phyloP scores from a whole-genome alignment of 1,139 yeast genomes.

The Pneumocystis oryctolagi region DNA sequence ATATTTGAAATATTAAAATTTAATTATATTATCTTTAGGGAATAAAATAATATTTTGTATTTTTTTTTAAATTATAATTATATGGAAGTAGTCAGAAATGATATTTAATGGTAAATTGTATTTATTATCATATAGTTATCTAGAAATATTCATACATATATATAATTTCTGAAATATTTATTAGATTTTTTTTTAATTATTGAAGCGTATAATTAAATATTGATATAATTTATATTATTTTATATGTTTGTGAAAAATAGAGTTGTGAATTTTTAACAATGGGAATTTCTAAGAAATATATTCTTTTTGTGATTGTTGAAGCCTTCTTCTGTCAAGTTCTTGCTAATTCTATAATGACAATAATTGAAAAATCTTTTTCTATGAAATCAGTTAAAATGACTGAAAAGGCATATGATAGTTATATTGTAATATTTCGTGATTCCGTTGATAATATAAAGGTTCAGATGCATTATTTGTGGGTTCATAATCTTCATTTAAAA shows the following conservation, averaged over 20 bases:
- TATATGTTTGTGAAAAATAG: background rate
- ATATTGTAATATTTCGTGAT: background rate
- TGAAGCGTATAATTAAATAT: no score
- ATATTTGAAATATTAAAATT: background rate
- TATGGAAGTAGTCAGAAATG: background rate
- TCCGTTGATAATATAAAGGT: background rate
- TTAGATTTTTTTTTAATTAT: no score
- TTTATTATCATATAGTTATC: no score
- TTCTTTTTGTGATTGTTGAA: background rate
- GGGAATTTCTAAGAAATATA: background rate
- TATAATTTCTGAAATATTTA: no score
- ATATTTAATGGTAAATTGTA: background rate
- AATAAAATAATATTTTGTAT: background rate
- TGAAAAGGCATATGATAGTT: background rate
- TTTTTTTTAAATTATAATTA: no score
- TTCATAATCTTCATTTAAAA: slow-evolving; percentile 35
- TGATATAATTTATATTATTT: no score
- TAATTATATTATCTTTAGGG: background rate
- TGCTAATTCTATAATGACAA: background rate
- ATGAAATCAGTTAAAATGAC: background rate
- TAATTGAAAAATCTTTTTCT: background rate
- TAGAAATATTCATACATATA: no score
- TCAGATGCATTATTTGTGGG: slow-evolving; percentile 38
- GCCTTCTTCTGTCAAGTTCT: background rate
- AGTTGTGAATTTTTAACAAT: background rate